Base-by-base conservation (phyloP, 257 asterid genomes). In the Nicotiana paniculata region DNA sequence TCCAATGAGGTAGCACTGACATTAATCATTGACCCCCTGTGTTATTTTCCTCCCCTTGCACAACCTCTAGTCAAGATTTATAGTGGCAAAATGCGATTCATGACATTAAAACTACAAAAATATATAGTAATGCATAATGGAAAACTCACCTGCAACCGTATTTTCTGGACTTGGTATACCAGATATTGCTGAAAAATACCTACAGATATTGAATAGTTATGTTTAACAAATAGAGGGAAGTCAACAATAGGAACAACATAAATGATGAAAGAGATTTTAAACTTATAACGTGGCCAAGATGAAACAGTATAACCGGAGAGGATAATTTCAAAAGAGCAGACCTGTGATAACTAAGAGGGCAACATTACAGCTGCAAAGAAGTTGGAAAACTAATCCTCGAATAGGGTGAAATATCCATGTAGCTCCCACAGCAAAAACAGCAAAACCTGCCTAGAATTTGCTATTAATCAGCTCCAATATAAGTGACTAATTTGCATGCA, bases 181-280 rank as follows among this genome's bases (percentile, higher is more conserved):
- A 96, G 88, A 87, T 94, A 94, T 82, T 93, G 98, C 86, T 93
- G 97, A 86, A 96, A 93, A 80, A 93, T 88, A 84, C 98, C 98
- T 96, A 90, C 66, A 53, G 9, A 75, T 75, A 75, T 75, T 13
- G 46, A 17, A 63, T 48, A 26, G 28, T 24, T 11, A 21, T 12
- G 37, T 72, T 72, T 8, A 75, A 51, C 46, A 75, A 28, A 26
- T 51, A 75, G 79, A 75, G 46, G 7, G 35, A 75, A 75, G 79
- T 51, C 43, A 75, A 24, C 4, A 75, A n/a, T 33, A 69, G 63
- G 64, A 55, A 46, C 5, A 68, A 43, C 46, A 80, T 32, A 80
- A 79, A 63, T 26, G 77, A 63, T 80, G 82, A 13, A 17, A 55
- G 64, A 18, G 53, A 64, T 70, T 70, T 70, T 21, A 21, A 43